Base-by-base conservation (phyloP, 2,329 filamentous ascomycete genomes). In the Phaeosphaeriaceae sp. region DNA sequence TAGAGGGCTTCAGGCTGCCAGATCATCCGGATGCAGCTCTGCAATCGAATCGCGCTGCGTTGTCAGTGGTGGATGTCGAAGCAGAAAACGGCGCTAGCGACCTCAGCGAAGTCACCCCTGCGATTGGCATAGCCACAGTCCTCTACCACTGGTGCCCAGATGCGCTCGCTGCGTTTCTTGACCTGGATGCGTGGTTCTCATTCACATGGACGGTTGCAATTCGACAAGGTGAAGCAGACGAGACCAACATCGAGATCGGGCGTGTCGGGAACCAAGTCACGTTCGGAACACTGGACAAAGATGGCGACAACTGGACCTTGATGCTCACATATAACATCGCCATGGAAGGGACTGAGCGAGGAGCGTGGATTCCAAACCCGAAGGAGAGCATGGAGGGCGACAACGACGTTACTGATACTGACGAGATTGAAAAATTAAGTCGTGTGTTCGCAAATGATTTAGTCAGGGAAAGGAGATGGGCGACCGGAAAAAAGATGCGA, bases 121-220 rank as follows among this genome's bases (percentile, higher is more conserved):
- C 65, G 31, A 61, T 54, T 41, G 65, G 58, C 31, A 42, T 70
- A 44, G 63, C 68, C 10, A 70, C 65, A 13, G 44, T 68, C 1
- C 54, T 70, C 1, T 62, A 69, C 49, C 58, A 57, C 13, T 70
- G 66, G 68, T 57, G 60, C 44, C 63, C 68, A 15, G 56, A 58
- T 7, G 51, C 66, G 0, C 56, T 70, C 1, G 21, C 54, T 17
- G 68, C 65, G 0, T 68, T 70, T 11, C 47, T 70, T 3, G 68
- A 70, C 27, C 46, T 65, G 10, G 68, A 69, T 33, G 68, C 68
- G 9, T 70, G 68, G 68, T 70, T 70, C 22, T 66, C 62, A 17
- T 24, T 69, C 0, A 70, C 68, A 19, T 70, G 66, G 68, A 63
- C 56, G 0, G 48, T 61, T 1, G 59, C 56, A 21, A 46, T 62